A percentile compares a stretch with the other conserved stretches of the same genome.
Evolutionary conservation across 805 yeast genomes (phyloP).

Genomic region (Yarrowia alimentaria): DNA sequence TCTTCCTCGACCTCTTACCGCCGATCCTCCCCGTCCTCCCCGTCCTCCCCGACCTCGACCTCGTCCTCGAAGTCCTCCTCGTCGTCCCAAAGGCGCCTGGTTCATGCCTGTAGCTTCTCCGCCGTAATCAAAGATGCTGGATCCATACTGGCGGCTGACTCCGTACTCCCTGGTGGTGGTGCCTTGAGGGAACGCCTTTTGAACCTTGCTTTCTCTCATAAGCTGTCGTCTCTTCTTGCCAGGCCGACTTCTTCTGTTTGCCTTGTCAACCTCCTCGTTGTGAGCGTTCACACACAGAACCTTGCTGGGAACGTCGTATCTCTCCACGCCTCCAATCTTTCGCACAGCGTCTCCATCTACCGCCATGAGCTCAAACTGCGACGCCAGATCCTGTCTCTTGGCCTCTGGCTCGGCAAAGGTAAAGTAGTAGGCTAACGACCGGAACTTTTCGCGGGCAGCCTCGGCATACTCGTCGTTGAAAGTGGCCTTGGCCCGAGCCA

Average conservation of each 20-base stretch:
- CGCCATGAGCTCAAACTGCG: conserved; percentile 14
- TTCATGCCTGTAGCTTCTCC: conserved; percentile 14
- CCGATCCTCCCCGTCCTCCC: background rate
- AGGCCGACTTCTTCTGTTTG: conserved; percentile 1
- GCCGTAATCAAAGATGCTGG: conserved; percentile 8
- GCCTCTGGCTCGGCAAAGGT: conserved; percentile 24
- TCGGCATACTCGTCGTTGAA: conserved; percentile 15
- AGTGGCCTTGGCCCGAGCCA: conserved; percentile 2
- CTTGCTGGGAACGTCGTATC: conserved; percentile 22
- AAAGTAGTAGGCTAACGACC: conserved; percentile 15
- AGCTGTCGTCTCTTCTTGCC: conserved; percentile 16
- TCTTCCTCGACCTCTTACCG: background rate
- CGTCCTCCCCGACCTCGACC: conserved; percentile 11
- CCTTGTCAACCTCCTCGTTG: conserved; percentile 5
- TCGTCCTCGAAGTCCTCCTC: conserved; percentile 3
- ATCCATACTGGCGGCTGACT: conserved; percentile 19
- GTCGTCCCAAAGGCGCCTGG: background rate
- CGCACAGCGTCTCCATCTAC: conserved; percentile 5
- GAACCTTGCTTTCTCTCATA: conserved; percentile 20
- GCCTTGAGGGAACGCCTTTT: too few species aligned
- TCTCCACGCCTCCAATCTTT: conserved; percentile 2
- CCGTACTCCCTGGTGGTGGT: conserved; percentile 16
- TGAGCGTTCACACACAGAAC: conserved; percentile 11
- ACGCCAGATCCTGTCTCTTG: conserved; percentile 8
- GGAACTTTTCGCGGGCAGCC: conserved; percentile 17